Evolutionary conservation across 805 yeast species (phyloP).

Genomic region (Starmerella powellii): DNA sequence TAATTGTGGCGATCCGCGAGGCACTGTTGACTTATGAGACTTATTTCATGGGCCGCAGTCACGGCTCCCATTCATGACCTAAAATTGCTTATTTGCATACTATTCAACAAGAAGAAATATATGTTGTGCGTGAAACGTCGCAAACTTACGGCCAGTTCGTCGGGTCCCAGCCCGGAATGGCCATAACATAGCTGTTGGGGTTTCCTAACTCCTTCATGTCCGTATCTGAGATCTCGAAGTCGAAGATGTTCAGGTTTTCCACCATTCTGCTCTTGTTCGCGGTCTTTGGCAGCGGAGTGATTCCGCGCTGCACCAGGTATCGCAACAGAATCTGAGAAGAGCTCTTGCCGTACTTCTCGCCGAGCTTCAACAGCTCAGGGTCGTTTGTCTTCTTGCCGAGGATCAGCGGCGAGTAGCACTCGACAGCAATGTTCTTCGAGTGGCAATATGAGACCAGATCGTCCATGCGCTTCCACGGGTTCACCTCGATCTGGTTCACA

Average conservation of each 20-base stretch:
- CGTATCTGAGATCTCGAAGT: conserved; percentile 30
- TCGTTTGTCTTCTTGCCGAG: conserved; percentile 43
- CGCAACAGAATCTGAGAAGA: conserved; percentile 39
- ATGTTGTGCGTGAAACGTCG: too few species aligned
- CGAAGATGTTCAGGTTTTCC: conserved; percentile 44
- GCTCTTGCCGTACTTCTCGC: conserved; percentile 32
- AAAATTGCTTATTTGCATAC: too few species aligned
- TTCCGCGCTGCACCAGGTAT: conserved; percentile 41
- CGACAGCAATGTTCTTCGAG: conserved; percentile 44
- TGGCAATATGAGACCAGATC: conserved; percentile 52
- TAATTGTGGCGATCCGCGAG: too few species aligned
- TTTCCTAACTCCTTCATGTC: conserved; percentile 28
- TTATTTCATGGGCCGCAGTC: too few species aligned
- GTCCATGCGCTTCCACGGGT: conserved; percentile 67
- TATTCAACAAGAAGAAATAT: too few species aligned
- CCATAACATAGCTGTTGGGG: conserved; percentile 25
- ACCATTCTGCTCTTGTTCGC: conserved; percentile 44
- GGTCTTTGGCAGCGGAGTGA: conserved; percentile 65
- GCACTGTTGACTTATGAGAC: too few species aligned
- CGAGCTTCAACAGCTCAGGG: conserved; percentile 28
- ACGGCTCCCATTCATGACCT: too few species aligned
- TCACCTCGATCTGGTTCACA: conserved; percentile 70
- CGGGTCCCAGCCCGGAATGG: conserved; percentile 31
- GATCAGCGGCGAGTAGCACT: conserved; percentile 73
- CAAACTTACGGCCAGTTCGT: conserved; percentile 20